Percentiles rank a stretch among this genome's conserved stretches.
Evolutionary conservation across 768 basidiomycete genomes (phyloP).

Genomic region (Rubroboletus satanas): DNA sequence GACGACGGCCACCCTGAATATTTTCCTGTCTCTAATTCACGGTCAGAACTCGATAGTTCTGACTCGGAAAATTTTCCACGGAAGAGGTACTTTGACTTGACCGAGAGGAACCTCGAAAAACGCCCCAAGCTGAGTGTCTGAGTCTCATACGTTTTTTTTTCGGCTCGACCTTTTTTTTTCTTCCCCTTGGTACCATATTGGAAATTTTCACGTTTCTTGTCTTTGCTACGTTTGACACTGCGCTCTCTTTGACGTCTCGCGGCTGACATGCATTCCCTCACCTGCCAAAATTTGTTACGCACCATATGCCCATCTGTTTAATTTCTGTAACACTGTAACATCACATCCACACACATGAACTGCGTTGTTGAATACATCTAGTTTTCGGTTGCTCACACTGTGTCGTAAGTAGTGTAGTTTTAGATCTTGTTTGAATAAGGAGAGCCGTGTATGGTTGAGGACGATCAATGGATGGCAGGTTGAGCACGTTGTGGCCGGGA

Average conservation of each 20-base stretch:
- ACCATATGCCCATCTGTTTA: constrained; percentile 30
- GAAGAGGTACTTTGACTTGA: constrained; percentile 22
- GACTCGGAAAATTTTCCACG: constrained; percentile 24
- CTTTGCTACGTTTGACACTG: constrained; percentile 13
- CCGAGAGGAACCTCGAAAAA: constrained; percentile 25
- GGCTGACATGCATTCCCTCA: constrained; percentile 27
- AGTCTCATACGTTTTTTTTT: constrained; percentile 10
- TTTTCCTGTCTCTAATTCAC: constrained; percentile 35
- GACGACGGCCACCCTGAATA: constrained; percentile 31
- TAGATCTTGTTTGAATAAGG: constrained; percentile 22
- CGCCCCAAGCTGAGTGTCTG: constrained; percentile 27
- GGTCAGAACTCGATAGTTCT: constrained; percentile 32
- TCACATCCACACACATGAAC: constrained; percentile 14
- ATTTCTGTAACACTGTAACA: constrained; percentile 34
- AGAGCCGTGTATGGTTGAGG: constrained; percentile 6
- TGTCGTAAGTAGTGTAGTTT: constrained; percentile 28
- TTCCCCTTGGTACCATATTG: constrained; percentile 1
- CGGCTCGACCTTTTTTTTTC: constrained; percentile 3
- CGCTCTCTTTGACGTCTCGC: constrained; percentile 18
- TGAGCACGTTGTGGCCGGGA: constrained; percentile 24
- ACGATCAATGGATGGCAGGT: neutral
- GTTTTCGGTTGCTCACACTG: constrained; percentile 11
- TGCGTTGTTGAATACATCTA: constrained; percentile 16
- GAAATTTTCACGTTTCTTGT: neutral
- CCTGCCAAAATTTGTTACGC: constrained; percentile 11